Conservation (phyloP, 306 rosid species). For the Amphicarpaea edgeworthii region DNA sequence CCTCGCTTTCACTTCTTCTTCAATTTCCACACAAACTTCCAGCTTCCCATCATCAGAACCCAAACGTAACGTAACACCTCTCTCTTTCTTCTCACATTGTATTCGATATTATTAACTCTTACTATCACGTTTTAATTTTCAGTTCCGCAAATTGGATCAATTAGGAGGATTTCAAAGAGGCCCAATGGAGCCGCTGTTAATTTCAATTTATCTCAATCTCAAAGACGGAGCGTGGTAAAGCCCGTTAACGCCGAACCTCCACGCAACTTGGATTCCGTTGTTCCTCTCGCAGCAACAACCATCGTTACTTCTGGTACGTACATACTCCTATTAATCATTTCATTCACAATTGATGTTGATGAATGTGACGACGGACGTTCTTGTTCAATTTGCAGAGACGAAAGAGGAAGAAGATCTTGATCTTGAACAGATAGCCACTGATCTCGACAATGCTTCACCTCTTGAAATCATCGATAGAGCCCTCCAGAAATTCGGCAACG, state of each 20-base stretch:
- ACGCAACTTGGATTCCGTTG: constrained; percentile 57
- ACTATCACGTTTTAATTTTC: constrained; percentile 3
- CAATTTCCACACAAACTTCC: constrained; percentile 57
- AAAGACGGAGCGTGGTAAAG: constrained; percentile 52
- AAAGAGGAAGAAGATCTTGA: constrained; percentile 64
- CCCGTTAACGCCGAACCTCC: constrained; percentile 57
- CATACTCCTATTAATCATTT: neutral
- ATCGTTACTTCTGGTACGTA: constrained; percentile 61
- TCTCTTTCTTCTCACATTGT: neutral
- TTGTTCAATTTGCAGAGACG: constrained; percentile 56
- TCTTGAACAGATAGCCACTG: constrained; percentile 55
- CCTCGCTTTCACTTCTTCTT: constrained; percentile 59
- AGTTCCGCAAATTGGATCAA: constrained; percentile 59
- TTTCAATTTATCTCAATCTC: constrained; percentile 47
- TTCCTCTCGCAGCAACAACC: constrained; percentile 63
- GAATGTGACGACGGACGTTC: neutral
- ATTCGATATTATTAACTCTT: neutral
- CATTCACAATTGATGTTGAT: neutral
- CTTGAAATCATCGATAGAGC: constrained; percentile 80
- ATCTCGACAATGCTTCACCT: constrained; percentile 80
- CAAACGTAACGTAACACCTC: constrained; percentile 54
- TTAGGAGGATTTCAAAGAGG: constrained; percentile 54
- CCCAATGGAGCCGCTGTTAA: constrained; percentile 32
- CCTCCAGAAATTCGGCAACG: constrained; percentile 74
- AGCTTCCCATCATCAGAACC: constrained; percentile 47